Evolutionary conservation across 768 basidiomycete species (phyloP), one percentile per base, ranked within the genome.

Genomic region (Rickenella mellea): DNA sequence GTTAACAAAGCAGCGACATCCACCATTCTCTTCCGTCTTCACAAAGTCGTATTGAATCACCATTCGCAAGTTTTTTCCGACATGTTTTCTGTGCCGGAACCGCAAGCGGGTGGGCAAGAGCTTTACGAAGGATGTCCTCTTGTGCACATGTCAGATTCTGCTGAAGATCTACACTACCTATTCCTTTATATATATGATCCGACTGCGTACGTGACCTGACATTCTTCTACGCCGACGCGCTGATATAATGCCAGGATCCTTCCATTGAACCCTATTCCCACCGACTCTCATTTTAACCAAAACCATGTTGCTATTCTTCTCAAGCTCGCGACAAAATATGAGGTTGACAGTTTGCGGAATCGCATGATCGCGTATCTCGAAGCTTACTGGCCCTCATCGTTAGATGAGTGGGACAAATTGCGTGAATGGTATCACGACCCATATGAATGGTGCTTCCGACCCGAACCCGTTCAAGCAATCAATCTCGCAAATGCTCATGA

Each of bases 261-360:
- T n/a, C n/a, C n/a, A n/a, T n/a, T n/a, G n/a, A n/a, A n/a, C n/a
- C n/a, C n/a, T n/a, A n/a, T n/a, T n/a, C n/a, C n/a, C n/a, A n/a
- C n/a, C n/a, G n/a, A n/a, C n/a, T n/a, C n/a, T n/a, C n/a, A n/a
- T n/a, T n/a, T n/a, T n/a, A n/a, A n/a, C n/a, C n/a, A n/a, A n/a
- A n/a, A n/a, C n/a, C 31, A 38, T 10, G 55, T 63, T 24, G 50
- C 55, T 22, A 57, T 55, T 33, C 50, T 53, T 12, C 56, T 64
- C 39, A 55, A 58, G 45, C 54, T 64, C 40, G 55, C 62, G 11
- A 57, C 49, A 45, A 64, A 64, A 42, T 64, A 64, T 50, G 56
- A 61, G 38, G 58, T 59, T 51, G 58, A 61, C 28, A 43, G 55
- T 10, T 51, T 64, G 17, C 51, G 57, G 17, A 44, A 53, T 10